A percentile compares a stretch with the other conserved stretches of the same genome.
These are phyloP conservation scores for Corymbia citriodora DNA, from an alignment of 441 rosid species.

Conservation along the genomic window DNA sequence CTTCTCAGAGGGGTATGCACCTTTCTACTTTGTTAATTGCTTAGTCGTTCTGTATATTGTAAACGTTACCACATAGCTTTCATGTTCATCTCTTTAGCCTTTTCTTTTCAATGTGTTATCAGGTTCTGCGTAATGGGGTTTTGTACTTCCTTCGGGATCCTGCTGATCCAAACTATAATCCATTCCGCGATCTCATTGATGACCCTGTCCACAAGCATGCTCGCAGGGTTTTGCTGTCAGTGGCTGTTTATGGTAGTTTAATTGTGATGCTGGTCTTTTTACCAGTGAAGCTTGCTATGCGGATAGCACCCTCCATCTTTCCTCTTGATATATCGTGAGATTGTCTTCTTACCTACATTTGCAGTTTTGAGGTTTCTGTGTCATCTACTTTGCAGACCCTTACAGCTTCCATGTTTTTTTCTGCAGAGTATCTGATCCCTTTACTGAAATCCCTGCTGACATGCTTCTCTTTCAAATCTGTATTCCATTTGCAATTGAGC, in stretches of 20 bases:
- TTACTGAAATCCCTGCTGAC: constrained; percentile 97
- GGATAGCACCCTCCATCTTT: constrained; percentile 82
- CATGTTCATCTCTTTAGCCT: background rate
- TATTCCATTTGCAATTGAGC: constrained; percentile 92
- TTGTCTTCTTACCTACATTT: background rate
- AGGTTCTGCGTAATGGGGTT: constrained; percentile 95
- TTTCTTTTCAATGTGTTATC: constrained; percentile 6
- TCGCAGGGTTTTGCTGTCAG: constrained; percentile 83
- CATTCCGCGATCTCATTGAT: constrained; percentile 95
- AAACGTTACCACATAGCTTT: constrained; percentile 1
- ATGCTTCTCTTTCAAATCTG: constrained; percentile 97
- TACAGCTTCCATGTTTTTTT: constrained; percentile 1
- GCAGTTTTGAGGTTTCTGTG: background rate
- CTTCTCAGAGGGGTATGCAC: constrained; percentile 94
- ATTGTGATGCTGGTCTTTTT: constrained; percentile 97
- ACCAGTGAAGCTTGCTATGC: constrained; percentile 95
- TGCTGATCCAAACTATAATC: constrained; percentile 94
- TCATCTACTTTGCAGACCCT: constrained; percentile 9
- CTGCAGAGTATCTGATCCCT: constrained; percentile 91
- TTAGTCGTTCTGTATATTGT: background rate
- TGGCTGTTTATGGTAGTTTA: constrained; percentile 94
- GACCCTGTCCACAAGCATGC: constrained; percentile 99
- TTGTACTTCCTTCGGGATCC: constrained; percentile 91
- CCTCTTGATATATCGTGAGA: constrained; percentile 95
- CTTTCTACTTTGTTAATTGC: background rate